phyloP scores from a whole-genome alignment of 768 basidiomycete species.

The Pholiota molesta region DNA sequence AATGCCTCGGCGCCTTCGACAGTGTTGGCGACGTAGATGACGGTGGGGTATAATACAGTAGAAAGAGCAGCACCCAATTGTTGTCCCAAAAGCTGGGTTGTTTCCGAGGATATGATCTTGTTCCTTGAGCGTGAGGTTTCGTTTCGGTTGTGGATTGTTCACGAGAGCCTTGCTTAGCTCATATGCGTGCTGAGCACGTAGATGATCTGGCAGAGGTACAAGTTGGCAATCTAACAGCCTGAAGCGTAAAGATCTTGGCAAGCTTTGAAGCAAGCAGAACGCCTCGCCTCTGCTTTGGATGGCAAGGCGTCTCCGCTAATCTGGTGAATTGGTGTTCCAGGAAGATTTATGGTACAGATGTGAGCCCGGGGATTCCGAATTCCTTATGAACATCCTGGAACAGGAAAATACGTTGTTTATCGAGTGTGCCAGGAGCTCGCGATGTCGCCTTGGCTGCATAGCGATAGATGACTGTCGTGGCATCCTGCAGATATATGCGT shows the following conservation, averaged over 20 bases:
- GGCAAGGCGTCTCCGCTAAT: constrained; percentile 48
- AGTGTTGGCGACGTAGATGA: constrained; percentile 45
- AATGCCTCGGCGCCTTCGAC: constrained; percentile 38
- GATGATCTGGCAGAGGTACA: constrained; percentile 40
- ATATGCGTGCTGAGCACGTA: constrained; percentile 21
- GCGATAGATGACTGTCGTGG: constrained; percentile 57
- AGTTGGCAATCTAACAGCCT: constrained; percentile 56
- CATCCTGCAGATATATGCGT: constrained; percentile 60
- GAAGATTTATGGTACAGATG: constrained; percentile 53
- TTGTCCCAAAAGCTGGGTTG: constrained; percentile 71
- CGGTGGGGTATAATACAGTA: constrained; percentile 56
- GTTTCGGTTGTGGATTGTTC: constrained; percentile 22
- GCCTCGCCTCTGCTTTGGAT: constrained; percentile 56
- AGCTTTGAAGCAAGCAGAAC: constrained; percentile 58
- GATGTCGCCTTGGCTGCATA: constrained; percentile 36
- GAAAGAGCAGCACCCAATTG: constrained; percentile 26
- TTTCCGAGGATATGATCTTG: constrained; percentile 59
- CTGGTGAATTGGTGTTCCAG: constrained; percentile 40
- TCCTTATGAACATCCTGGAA: constrained; percentile 38
- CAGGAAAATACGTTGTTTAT: constrained; percentile 38
- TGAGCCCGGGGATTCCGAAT: constrained; percentile 26
- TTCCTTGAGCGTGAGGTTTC: constrained; percentile 39
- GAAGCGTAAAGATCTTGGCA: constrained; percentile 52
- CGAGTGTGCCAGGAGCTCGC: constrained; percentile 10
- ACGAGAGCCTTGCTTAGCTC: constrained; percentile 12